A percentile compares a stretch with the other conserved stretches of the same genome.
These are phyloP conservation scores for Galeopsis tetrahit DNA, from an alignment of 257 asterid species.

Conservation along the genomic window DNA sequence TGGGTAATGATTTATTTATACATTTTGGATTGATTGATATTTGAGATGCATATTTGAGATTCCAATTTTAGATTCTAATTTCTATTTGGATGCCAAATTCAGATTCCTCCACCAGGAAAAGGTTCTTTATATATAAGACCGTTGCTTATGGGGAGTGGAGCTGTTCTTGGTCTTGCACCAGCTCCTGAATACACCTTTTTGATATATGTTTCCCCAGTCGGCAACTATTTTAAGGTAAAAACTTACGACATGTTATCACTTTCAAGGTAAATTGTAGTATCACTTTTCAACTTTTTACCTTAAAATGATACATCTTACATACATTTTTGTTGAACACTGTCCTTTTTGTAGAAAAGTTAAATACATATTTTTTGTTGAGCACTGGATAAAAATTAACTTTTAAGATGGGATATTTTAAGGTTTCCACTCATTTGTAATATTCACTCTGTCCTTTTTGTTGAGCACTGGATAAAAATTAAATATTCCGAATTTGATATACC, in stretches of 20 bases:
- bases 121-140: slow-evolving; percentile 94
- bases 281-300: too few relatives aligned
- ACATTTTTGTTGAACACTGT: too few relatives aligned
- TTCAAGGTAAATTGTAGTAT: too few relatives aligned
- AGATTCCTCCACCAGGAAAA: slow-evolving; percentile 98
- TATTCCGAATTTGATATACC: slow-evolving; percentile 1
- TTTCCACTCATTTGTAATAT: neutral
- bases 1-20: slow-evolving; percentile 65
- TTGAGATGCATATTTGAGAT: neutral
- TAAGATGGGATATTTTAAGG: too few relatives aligned
- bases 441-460: neutral
- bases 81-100: slow-evolving; percentile 35
- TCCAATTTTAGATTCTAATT: neutral
- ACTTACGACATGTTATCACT: too few relatives aligned
- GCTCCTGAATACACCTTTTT: slow-evolving; percentile 96
- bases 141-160: slow-evolving; percentile 97
- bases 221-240: slow-evolving; percentile 91
- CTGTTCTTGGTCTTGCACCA: slow-evolving; percentile 97
- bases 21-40: slow-evolving; percentile 23
- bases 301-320: too few relatives aligned
- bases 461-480: neutral
- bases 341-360: too few relatives aligned
- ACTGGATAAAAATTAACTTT: too few relatives aligned
- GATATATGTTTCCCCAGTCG: slow-evolving; percentile 93
- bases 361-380: too few relatives aligned